Evolutionary conservation across 345 rosid species (phyloP).

Genomic region (Rhizophora mangle): DNA sequence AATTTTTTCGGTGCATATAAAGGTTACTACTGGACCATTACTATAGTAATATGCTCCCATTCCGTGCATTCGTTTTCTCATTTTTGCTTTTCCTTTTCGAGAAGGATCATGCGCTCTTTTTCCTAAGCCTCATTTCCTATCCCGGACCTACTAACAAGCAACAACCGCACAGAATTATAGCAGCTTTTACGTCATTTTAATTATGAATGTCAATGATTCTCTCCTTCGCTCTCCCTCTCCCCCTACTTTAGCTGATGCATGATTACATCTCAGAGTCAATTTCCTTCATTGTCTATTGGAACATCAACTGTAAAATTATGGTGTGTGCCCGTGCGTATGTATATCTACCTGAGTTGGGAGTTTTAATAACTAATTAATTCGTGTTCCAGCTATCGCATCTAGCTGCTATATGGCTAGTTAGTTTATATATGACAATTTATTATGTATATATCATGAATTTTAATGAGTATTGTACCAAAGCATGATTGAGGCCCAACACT

Average conservation of each 20-base stretch:
- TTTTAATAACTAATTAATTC: too few relatives aligned
- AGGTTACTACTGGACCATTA: not conserved
- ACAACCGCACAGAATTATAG: not conserved
- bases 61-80: not conserved
- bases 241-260: not conserved
- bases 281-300: not conserved
- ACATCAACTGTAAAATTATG: too few relatives aligned
- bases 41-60: not conserved
- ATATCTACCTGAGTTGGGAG: too few relatives aligned
- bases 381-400: too few relatives aligned
- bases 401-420: too few relatives aligned
- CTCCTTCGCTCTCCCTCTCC: not conserved
- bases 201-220: not conserved
- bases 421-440: too few relatives aligned
- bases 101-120: constrained; percentile 1
- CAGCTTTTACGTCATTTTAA: constrained; percentile 3
- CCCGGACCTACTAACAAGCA: not conserved
- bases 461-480: too few relatives aligned
- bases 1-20: not conserved
- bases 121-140: constrained; percentile 1
- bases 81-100: not conserved
- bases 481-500: too few relatives aligned
- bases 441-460: too few relatives aligned
- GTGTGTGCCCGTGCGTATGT: too few relatives aligned
- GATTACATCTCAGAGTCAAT: not conserved